Evolutionary conservation across 441 rosid genomes (phyloP).

Genomic region (Cnidoscolus chayamansa): DNA sequence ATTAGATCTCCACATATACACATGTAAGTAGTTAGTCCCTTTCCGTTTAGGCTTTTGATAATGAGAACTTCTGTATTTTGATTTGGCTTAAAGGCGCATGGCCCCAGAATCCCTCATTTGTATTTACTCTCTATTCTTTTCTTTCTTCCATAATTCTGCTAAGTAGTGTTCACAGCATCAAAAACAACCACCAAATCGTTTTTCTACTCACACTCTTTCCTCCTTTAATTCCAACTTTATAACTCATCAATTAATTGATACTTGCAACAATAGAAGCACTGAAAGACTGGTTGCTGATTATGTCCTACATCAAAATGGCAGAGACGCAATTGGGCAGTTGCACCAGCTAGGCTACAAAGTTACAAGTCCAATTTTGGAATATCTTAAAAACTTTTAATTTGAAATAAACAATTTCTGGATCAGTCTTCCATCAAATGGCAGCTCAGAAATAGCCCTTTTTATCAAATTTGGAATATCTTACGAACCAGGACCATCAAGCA

Average conservation of each 20-base stretch:
- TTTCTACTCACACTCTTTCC: background rate
- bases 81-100: background rate
- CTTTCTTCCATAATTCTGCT: background rate
- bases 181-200: background rate
- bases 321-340: no score
- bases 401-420: background rate
- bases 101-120: background rate
- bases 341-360: background rate
- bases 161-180: background rate
- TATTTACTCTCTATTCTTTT: background rate
- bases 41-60: background rate
- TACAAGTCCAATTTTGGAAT: background rate
- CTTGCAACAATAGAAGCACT: background rate
- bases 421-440: background rate
- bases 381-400: background rate
- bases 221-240: background rate
- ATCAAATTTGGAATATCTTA: no score
- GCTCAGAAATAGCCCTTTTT: no score
- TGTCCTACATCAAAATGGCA: background rate
- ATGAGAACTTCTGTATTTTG: background rate
- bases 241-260: background rate
- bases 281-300: background rate
- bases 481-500: background rate
- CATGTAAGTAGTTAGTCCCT: background rate
- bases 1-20: background rate